Conservation (phyloP, 2,329 filamentous ascomycete species). For the Tolypocladium nubicola region DNA sequence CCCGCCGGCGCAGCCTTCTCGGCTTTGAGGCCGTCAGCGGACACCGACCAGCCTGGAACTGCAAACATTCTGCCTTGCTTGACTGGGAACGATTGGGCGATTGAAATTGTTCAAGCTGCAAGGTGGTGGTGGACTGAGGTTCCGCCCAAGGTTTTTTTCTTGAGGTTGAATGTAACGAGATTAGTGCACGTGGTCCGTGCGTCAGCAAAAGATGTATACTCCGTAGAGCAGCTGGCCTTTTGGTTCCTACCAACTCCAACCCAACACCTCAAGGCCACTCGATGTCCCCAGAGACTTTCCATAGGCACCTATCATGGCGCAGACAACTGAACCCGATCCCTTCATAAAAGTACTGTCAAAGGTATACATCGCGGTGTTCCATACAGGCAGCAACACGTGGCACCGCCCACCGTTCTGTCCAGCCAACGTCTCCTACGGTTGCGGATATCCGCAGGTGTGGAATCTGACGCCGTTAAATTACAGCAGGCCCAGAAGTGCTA, state of each 20-base stretch:
- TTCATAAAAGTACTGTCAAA: no score
- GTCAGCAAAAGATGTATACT: not conserved
- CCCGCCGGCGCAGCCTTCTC: constrained; percentile 38
- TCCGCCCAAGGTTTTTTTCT: constrained; percentile 2
- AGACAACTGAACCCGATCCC: not conserved
- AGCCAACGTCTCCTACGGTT: not conserved
- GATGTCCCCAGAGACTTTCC: not conserved
- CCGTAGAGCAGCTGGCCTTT: not conserved
- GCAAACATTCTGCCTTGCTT: constrained; percentile 59
- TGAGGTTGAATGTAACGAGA: not conserved
- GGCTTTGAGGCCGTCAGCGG: constrained; percentile 58
- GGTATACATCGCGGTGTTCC: not conserved
- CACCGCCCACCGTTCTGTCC: no score
- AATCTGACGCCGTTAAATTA: not conserved
- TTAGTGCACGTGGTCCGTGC: constrained; percentile 1
- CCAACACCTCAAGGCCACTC: not conserved
- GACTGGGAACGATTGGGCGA: not conserved
- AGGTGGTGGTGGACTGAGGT: not conserved
- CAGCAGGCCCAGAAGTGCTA: not conserved
- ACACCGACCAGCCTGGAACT: constrained; percentile 84
- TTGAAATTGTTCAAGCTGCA: not conserved
- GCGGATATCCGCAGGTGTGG: not conserved
- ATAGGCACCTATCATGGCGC: not conserved
- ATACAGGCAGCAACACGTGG: not conserved
- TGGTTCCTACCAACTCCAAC: not conserved